Evolutionary conservation across 2,329 filamentous ascomycete species (phyloP).

Genomic region (Achaetomium macrosporum): DNA sequence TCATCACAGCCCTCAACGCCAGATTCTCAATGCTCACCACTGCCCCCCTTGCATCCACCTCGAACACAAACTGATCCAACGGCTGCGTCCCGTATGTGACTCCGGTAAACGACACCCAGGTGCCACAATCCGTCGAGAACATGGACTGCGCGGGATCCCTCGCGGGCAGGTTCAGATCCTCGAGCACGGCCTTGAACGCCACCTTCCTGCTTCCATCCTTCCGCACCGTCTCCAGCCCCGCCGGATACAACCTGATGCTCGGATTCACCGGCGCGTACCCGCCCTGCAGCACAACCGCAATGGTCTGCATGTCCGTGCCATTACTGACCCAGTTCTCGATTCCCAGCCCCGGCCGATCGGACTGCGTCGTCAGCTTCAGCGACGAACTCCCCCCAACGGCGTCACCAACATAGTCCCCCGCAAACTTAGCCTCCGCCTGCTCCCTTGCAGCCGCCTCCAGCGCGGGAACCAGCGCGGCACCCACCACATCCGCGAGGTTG

Average conservation of each 20-base stretch:
- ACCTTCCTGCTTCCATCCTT: conserved; percentile 13
- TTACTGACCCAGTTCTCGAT: conserved; percentile 21
- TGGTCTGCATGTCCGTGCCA: conserved; percentile 19
- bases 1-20: conserved; percentile 20
- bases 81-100: conserved; percentile 21
- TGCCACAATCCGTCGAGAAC: conserved; percentile 25
- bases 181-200: conserved; percentile 22
- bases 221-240: conserved; percentile 20
- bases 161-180: conserved; percentile 18
- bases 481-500: conserved; percentile 21
- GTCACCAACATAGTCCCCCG: conserved; percentile 16
- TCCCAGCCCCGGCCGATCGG: conserved; percentile 19
- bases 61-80: conserved; percentile 24
- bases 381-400: conserved; percentile 2
- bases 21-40: conserved; percentile 20
- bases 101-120: conserved; percentile 22
- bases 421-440: conserved; percentile 15
- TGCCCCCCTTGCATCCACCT: conserved; percentile 13
- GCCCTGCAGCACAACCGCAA: conserved; percentile 16
- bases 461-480: conserved; percentile 20
- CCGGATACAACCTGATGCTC: conserved; percentile 20
- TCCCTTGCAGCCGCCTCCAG: conserved; percentile 21
- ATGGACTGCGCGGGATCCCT: conserved; percentile 10
- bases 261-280: conserved; percentile 18
- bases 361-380: conserved; percentile 17